phyloP scores from a whole-genome alignment of 352 stramenopile genomes.

The Phytophthora melonis region DNA sequence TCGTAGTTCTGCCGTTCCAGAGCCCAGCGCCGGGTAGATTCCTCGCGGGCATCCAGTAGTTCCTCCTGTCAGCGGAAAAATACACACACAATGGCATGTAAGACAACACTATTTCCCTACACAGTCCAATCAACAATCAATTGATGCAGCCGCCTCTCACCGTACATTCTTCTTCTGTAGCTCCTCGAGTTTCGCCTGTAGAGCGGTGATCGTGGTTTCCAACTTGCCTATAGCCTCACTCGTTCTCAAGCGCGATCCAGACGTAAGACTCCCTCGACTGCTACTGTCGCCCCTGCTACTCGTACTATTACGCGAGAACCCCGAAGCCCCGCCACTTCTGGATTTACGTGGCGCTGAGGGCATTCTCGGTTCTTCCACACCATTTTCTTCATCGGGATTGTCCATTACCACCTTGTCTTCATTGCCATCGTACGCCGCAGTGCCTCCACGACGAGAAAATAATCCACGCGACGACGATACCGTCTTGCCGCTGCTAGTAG shows the following conservation, averaged over 20 bases:
- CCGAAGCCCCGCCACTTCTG: constrained; percentile 11
- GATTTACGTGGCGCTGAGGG: constrained; percentile 36
- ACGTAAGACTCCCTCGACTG: constrained; percentile 8
- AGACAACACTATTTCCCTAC: not conserved
- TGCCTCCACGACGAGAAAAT: constrained; percentile 60
- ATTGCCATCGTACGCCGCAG: constrained; percentile 47
- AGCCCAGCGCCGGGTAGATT: constrained; percentile 70
- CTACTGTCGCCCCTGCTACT: constrained; percentile 20
- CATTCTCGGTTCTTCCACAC: constrained; percentile 1
- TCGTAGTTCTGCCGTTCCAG: constrained; percentile 79
- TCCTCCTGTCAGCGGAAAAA: constrained; percentile 50
- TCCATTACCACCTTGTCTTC: constrained; percentile 79
- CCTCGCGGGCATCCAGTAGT: constrained; percentile 64
- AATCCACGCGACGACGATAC: constrained; percentile 63
- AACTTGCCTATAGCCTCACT: constrained; percentile 55
- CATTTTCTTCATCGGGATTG: constrained; percentile 49
- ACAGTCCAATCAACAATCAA: too few relatives aligned
- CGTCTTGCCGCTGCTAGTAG: constrained; percentile 32
- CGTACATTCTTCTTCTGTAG: constrained; percentile 83
- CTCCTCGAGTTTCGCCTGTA: constrained; percentile 73
- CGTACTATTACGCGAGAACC: constrained; percentile 13
- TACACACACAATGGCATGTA: not conserved
- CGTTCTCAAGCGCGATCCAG: constrained; percentile 35
- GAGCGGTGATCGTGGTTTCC: constrained; percentile 61
- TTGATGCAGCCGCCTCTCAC: constrained; percentile 23